These are phyloP conservation scores for Yamadazyma pseudoaaseri DNA, from an alignment of 1,139 yeast species.

Conservation along the genomic window DNA sequence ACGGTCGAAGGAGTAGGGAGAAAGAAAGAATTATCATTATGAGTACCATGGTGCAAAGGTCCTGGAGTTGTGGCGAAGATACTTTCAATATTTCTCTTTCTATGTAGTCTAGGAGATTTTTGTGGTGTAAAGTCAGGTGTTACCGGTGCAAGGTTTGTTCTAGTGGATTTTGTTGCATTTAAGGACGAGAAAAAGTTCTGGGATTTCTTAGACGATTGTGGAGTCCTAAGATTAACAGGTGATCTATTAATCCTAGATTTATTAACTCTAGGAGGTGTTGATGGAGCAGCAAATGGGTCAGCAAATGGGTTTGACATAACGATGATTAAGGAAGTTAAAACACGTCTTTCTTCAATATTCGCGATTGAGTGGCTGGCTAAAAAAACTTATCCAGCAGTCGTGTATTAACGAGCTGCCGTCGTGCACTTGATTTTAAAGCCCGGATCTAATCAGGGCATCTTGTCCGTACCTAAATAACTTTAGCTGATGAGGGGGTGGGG, in stretches of 20 bases:
- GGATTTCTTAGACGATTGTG: conserved; percentile 13
- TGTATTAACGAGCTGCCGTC: too few relatives aligned
- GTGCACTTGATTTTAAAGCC: too few relatives aligned
- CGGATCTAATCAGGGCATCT: too few relatives aligned
- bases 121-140: conserved; percentile 41
- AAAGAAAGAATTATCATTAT: conserved; percentile 19
- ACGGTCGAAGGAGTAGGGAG: conserved; percentile 44
- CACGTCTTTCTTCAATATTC: conserved; percentile 5
- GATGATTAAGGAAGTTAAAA: conserved; percentile 2
- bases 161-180: conserved; percentile 4
- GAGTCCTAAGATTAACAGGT: conserved; percentile 11
- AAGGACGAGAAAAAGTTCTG: conserved; percentile 6
- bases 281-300: conserved; percentile 11
- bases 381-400: too few relatives aligned
- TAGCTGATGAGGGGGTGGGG: too few relatives aligned
- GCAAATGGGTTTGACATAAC: conserved; percentile 9
- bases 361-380: conserved; percentile 6
- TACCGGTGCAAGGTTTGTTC: conserved; percentile 18
- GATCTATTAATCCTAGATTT: conserved; percentile 4
- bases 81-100: conserved; percentile 17
- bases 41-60: not conserved
- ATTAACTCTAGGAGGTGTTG: conserved; percentile 16
- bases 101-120: conserved; percentile 21
- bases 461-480: too few relatives aligned
- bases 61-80: conserved; percentile 11